These are phyloP conservation scores for Penicillium capsulatum DNA, from an alignment of 2,329 filamentous ascomycete genomes.

Conservation along the genomic window DNA sequence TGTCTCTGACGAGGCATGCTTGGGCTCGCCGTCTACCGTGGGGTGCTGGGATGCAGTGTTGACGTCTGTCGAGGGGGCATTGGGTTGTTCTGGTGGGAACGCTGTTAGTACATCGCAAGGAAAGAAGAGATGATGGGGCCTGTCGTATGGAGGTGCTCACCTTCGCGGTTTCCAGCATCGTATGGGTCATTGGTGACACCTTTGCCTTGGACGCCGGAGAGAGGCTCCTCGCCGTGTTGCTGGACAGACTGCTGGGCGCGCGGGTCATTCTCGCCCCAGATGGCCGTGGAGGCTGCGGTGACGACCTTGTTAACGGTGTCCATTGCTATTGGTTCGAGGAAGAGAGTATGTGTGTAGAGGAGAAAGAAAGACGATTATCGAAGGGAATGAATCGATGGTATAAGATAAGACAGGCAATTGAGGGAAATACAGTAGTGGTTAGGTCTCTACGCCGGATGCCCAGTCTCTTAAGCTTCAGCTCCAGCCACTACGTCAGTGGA, in stretches of 20 bases:
- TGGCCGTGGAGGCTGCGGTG: slow-evolving; percentile 45
- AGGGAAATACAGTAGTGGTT: background rate
- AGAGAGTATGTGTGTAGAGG: too few relatives aligned
- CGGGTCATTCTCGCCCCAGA: slow-evolving; percentile 45
- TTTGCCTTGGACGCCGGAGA: slow-evolving; percentile 66
- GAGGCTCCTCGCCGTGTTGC: slow-evolving; percentile 57
- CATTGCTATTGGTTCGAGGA: slow-evolving; percentile 45
- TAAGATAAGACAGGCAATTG: background rate
- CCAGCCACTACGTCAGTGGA: slow-evolving; percentile 17
- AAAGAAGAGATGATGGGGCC: too few relatives aligned
- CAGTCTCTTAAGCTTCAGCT: background rate
- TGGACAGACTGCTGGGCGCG: slow-evolving; percentile 20
- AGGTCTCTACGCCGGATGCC: background rate
- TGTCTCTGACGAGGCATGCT: background rate
- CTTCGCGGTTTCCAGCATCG: slow-evolving; percentile 71
- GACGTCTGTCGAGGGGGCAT: slow-evolving; percentile 15
- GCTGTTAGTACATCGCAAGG: too few relatives aligned
- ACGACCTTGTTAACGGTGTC: slow-evolving; percentile 59
- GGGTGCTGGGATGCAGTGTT: slow-evolving; percentile 23
- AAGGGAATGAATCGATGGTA: too few relatives aligned
- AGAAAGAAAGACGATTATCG: too few relatives aligned
- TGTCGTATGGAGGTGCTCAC: too few relatives aligned
- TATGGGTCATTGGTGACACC: slow-evolving; percentile 68
- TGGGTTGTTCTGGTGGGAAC: slow-evolving; percentile 25
- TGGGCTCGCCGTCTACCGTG: slow-evolving; percentile 6